phyloP scores from a whole-genome alignment of 2,329 filamentous ascomycete genomes.

The Tolypocladium album region DNA sequence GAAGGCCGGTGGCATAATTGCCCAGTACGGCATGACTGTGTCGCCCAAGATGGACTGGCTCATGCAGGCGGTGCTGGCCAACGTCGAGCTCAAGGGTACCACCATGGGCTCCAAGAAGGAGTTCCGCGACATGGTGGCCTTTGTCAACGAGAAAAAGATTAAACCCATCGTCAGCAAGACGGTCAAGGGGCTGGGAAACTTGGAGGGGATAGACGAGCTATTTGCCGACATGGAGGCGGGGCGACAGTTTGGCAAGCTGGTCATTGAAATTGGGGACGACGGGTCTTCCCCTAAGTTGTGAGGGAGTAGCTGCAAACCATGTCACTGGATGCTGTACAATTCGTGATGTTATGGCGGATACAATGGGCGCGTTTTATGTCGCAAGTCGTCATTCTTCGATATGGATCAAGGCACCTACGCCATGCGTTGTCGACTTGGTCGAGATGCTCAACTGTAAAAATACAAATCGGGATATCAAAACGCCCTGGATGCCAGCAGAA shows the following conservation, averaged over 20 bases:
- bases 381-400: not conserved
- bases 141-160: slow-evolving; percentile 64
- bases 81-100: slow-evolving; percentile 74
- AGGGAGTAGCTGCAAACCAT: too few relatives aligned
- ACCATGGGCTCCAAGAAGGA: slow-evolving; percentile 90
- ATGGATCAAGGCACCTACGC: not conserved
- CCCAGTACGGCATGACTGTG: slow-evolving; percentile 85
- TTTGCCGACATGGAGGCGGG: slow-evolving; percentile 85
- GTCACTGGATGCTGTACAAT: not conserved
- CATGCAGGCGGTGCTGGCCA: slow-evolving; percentile 76
- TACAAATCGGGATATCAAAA: slow-evolving; percentile 7
- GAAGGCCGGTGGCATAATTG: slow-evolving; percentile 74
- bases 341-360: not conserved
- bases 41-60: slow-evolving; percentile 75
- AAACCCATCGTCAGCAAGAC: slow-evolving; percentile 67
- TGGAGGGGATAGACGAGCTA: slow-evolving; percentile 68
- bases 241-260: slow-evolving; percentile 85
- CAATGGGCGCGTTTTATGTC: not conserved
- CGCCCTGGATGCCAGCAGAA: slow-evolving; percentile 3
- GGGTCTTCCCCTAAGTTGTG: slow-evolving; percentile 29
- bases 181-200: slow-evolving; percentile 60
- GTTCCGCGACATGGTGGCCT: slow-evolving; percentile 82
- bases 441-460: slow-evolving; percentile 1
- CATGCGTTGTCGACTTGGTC: not conserved
- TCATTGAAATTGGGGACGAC: slow-evolving; percentile 54